Base-by-base conservation (phyloP, 1,284 basidiomycete genomes). In the Leccinum pachyderme region DNA sequence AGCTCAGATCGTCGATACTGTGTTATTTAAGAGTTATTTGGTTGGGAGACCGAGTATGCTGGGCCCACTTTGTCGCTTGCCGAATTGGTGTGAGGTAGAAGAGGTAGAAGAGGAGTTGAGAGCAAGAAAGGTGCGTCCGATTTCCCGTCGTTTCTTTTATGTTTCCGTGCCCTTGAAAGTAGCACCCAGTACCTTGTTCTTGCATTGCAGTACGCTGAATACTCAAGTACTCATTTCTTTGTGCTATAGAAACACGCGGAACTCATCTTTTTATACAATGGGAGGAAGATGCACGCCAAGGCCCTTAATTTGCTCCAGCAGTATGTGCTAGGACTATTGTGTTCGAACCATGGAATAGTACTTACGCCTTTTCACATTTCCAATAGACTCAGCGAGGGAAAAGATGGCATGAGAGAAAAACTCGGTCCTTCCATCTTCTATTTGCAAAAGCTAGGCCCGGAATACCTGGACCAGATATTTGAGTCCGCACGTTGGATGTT, bases 51-150 rank as follows among this genome's bases (percentile, higher is more conserved):
- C 96, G 0, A 84, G 82, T 8, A 75, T 99, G 56, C 77, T 99
- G 5, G 94, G 93, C 0, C 85, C 93, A 25, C 72, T 99, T 44
- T 98, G 96, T 72, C 82, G 97, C 37, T 79, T 96, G 39, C 85
- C 92, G 22, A 98, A 98, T 72, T 99, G 95, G 93, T 98, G 95
- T 72, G 94, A 98, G 67, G 94, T 98, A 0, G 86, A 87, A 2
- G 93, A 98, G 68, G 93, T 99, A 0, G 95, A 98, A 69, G 91
- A 91, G 66, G 83, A 95, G 55, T 73, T 99, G 44, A 81, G 84
- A 60, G 84, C 85, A 33, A 82, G 89, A 31, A 87, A 91, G 81
- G 94, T 93, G 59, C 53, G 80, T 63, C 48, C 6, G 2, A 25
- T 27, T 32, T 49, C 3, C 8, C 22, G n/a, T 25, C 41, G 4